phyloP scores from a whole-genome alignment of 2,329 filamentous ascomycete genomes.

The Sporothrix luriei region DNA sequence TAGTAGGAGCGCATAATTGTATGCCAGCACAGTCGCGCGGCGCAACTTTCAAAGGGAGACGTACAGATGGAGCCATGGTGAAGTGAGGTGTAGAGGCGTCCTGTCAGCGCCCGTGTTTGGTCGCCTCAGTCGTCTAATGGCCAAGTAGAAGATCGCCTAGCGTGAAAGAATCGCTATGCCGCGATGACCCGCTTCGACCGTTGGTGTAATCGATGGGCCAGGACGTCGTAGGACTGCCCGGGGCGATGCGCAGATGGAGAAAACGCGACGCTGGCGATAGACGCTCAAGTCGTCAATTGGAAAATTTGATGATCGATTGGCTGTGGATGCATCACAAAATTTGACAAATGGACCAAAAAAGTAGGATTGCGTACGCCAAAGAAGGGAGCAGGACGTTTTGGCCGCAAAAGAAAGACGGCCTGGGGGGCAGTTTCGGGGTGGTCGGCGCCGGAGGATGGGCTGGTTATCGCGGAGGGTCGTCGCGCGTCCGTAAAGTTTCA shows the following conservation, averaged over 20 bases:
- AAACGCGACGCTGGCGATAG: conserved; percentile 21
- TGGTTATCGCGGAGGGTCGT: conserved; percentile 18
- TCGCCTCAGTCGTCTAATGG: background rate
- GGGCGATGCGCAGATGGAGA: conserved; percentile 9
- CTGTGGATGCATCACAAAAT: conserved; percentile 12
- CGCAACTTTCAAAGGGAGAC: background rate
- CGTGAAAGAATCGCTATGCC: background rate
- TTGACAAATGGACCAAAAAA: background rate
- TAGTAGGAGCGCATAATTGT: background rate
- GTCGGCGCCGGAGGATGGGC: background rate
- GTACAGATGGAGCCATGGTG: conserved; percentile 29
- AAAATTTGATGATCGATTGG: background rate
- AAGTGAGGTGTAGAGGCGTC: background rate
- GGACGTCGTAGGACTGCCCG: background rate
- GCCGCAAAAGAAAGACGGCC: background rate
- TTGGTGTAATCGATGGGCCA: background rate
- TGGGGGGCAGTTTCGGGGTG: background rate
- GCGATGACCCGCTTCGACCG: background rate
- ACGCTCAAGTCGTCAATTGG: conserved; percentile 11
- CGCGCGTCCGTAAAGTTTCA: conserved; percentile 15
- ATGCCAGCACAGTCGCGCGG: background rate
- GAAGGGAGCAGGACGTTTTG: no score
- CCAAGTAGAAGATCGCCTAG: background rate
- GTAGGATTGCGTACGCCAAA: background rate
- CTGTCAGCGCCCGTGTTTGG: background rate